These are phyloP conservation scores for Hyphopichia burtonii DNA, from an alignment of 1,139 yeast genomes.

Conservation along the genomic window DNA sequence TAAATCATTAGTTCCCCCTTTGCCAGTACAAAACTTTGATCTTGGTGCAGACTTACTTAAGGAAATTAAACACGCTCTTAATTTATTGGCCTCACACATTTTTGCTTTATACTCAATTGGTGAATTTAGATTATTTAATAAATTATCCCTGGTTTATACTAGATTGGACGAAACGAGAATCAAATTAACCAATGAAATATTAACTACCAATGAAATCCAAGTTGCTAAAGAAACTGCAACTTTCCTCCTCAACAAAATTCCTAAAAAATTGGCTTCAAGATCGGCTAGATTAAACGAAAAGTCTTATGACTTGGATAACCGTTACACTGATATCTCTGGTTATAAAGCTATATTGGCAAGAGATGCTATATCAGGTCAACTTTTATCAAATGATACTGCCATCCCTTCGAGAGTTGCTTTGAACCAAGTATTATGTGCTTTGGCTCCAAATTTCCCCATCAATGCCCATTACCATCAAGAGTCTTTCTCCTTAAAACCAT, in stretches of 20 bases:
- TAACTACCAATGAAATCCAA: conserved; percentile 58
- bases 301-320: conserved; percentile 42
- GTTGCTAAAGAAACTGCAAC: conserved; percentile 61
- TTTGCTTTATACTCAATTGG: conserved; percentile 71
- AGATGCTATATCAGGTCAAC: conserved; percentile 60
- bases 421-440: conserved; percentile 68
- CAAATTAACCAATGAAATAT: conserved; percentile 53
- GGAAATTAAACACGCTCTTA: conserved; percentile 59
- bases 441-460: conserved; percentile 72
- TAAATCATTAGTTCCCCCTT: conserved; percentile 42
- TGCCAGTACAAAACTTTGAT: conserved; percentile 50
- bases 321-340: conserved; percentile 65
- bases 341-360: conserved; percentile 71
- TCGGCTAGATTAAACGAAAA: conserved; percentile 40
- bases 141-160: conserved; percentile 51
- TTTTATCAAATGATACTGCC: conserved; percentile 44
- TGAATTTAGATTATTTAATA: conserved; percentile 60
- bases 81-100: conserved; percentile 59
- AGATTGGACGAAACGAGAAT: conserved; percentile 66
- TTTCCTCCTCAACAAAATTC: conserved; percentile 59
- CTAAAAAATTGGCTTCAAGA: conserved; percentile 61
- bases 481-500: conserved; percentile 42
- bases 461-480: conserved; percentile 34
- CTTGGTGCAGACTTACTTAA: conserved; percentile 39
- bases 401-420: conserved; percentile 64